phyloP scores from a whole-genome alignment of 208 protist species.

The Leishmania arabica region DNA sequence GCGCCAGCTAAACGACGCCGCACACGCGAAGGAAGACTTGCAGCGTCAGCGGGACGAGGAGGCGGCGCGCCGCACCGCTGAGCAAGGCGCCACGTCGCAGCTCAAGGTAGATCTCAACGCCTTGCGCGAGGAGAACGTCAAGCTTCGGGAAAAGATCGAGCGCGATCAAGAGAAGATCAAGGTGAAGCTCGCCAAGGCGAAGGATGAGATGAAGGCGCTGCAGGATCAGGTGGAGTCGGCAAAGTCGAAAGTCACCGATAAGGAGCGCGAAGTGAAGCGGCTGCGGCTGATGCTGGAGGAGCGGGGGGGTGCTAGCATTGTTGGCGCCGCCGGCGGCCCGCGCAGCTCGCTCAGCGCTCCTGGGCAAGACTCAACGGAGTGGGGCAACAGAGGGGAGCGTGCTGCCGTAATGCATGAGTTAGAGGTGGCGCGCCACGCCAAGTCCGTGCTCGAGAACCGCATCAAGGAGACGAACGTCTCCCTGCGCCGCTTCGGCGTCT shows the following conservation, averaged over 20 bases:
- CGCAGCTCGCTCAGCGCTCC: slow-evolving; percentile 12
- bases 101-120: slow-evolving; percentile 80
- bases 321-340: slow-evolving; percentile 13
- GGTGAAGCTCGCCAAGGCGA: slow-evolving; percentile 76
- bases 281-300: slow-evolving; percentile 86
- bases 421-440: slow-evolving; percentile 54
- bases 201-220: slow-evolving; percentile 76
- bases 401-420: slow-evolving; percentile 49
- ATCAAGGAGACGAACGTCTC: slow-evolving; percentile 84
- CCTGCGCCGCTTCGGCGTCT: slow-evolving; percentile 80
- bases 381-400: slow-evolving; percentile 32
- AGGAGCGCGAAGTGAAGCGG: slow-evolving; percentile 78
- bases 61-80: slow-evolving; percentile 53
- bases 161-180: slow-evolving; percentile 92
- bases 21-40: slow-evolving; percentile 69
- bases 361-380: slow-evolving; percentile 7
- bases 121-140: slow-evolving; percentile 81
- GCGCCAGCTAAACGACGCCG: slow-evolving; percentile 68
- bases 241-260: slow-evolving; percentile 54
- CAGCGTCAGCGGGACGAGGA: slow-evolving; percentile 76
- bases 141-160: slow-evolving; percentile 91
- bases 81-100: slow-evolving; percentile 73
- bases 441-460: slow-evolving; percentile 56
- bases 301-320: slow-evolving; percentile 3
- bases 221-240: slow-evolving; percentile 76